Percentiles rank a stretch among this genome's conserved stretches.
phyloP scores from a whole-genome alignment of 1,139 yeast species.

The Zygosaccharomyces sapae region DNA sequence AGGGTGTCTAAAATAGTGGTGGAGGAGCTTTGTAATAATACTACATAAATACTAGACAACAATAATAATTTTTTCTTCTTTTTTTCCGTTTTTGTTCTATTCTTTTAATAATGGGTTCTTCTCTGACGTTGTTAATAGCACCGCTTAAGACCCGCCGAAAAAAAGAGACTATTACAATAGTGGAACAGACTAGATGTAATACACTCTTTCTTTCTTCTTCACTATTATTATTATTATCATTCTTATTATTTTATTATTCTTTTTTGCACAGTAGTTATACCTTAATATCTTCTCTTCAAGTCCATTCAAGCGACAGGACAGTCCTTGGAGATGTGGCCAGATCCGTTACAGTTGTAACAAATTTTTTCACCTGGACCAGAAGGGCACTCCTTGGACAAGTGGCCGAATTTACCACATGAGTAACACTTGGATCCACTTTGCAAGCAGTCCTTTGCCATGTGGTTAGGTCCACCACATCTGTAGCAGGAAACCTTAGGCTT shows the following conservation, averaged over 20 bases:
- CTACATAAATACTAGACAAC: conserved; percentile 9
- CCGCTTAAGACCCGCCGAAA: background rate
- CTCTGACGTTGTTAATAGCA: background rate
- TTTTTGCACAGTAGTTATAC: background rate
- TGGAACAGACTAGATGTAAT: background rate
- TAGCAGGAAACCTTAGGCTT: conserved; percentile 61
- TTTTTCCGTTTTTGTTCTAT: background rate
- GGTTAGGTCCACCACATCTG: conserved; percentile 93
- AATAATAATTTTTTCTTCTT: conserved; percentile 1
- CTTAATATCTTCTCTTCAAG: background rate
- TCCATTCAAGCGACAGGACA: conserved; percentile 43
- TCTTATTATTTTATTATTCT: background rate
- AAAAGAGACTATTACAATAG: no score
- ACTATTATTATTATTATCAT: background rate
- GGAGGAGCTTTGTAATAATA: conserved; percentile 9
- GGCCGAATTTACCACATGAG: conserved; percentile 89
- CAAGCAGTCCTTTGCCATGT: conserved; percentile 87
- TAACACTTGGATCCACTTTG: conserved; percentile 76
- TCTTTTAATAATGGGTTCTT: background rate
- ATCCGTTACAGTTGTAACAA: conserved; percentile 85
- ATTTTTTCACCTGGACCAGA: conserved; percentile 50
- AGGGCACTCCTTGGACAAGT: conserved; percentile 79
- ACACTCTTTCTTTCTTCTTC: background rate
- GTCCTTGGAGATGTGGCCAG: conserved; percentile 86
- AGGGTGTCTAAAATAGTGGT: conserved; percentile 26